Conservation (phyloP, 1,284 basidiomycete genomes). For the Cutaneotrichosporon cavernicola region DNA sequence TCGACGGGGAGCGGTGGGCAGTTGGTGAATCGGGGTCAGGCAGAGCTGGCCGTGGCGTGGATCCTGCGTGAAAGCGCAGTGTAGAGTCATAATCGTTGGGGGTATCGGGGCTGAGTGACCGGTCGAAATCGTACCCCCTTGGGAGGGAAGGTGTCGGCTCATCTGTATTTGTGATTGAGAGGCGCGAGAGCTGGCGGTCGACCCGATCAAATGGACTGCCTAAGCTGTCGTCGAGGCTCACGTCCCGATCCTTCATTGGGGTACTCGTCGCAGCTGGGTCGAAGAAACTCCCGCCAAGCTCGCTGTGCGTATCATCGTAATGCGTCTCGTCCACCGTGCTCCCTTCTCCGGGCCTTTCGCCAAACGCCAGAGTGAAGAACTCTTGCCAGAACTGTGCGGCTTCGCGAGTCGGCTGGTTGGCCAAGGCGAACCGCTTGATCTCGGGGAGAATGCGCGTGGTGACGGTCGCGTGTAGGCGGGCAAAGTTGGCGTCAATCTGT, state of each 20-base stretch:
- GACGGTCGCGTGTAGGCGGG: slow-evolving; percentile 82
- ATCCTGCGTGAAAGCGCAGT: neutral
- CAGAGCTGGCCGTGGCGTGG: neutral
- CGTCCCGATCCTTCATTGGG: slow-evolving; percentile 31
- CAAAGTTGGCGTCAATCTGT: slow-evolving; percentile 92
- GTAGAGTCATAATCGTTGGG: neutral
- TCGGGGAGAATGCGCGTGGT: slow-evolving; percentile 78
- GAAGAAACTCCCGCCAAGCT: slow-evolving; percentile 38
- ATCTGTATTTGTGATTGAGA: slow-evolving; percentile 44
- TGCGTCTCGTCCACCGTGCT: slow-evolving; percentile 19
- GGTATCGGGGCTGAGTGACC: neutral
- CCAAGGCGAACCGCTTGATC: slow-evolving; percentile 81
- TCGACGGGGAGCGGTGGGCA: neutral
- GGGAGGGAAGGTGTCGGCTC: slow-evolving; percentile 44
- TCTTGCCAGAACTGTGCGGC: slow-evolving; percentile 96
- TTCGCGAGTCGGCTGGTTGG: slow-evolving; percentile 80
- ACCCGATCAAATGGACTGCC: slow-evolving; percentile 74
- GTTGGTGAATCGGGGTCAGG: neutral
- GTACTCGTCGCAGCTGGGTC: slow-evolving; percentile 40
- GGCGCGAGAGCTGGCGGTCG: slow-evolving; percentile 62
- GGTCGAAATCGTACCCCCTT: slow-evolving; percentile 30
- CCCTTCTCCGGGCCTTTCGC: slow-evolving; percentile 19
- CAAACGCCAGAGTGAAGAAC: slow-evolving; percentile 67
- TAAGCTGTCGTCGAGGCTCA: slow-evolving; percentile 65
- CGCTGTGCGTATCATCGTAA: slow-evolving; percentile 34